Evolutionary conservation across 129 eudicot genomes (phyloP).

Genomic region (Saussurea involucrata): DNA sequence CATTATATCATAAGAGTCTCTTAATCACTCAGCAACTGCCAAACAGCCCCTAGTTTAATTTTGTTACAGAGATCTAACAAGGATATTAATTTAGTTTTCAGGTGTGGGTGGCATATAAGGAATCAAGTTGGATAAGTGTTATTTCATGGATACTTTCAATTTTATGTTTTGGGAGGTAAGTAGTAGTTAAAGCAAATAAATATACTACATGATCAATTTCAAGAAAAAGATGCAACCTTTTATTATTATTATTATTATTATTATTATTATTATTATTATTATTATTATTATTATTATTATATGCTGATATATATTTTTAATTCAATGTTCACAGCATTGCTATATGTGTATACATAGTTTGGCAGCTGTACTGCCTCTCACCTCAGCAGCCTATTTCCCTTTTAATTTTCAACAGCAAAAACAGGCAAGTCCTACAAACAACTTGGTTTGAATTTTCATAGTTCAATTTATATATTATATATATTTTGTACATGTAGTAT

Average conservation of each 20-base stretch:
- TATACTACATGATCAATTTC: background rate
- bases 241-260: background rate
- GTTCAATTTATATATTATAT: background rate
- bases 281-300: background rate
- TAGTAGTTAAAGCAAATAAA: background rate
- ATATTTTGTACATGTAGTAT: too few species aligned
- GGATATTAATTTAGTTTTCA: slow-evolving; percentile 23
- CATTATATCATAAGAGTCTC: too few species aligned
- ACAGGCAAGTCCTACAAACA: slow-evolving; percentile 47
- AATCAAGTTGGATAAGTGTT: slow-evolving; percentile 44
- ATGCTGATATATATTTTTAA: background rate
- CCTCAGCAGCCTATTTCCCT: slow-evolving; percentile 48
- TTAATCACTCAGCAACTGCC: too few species aligned
- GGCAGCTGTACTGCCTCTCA: slow-evolving; percentile 43
- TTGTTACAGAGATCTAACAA: background rate
- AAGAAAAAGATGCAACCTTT: background rate
- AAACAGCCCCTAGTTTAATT: too few species aligned
- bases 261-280: too few species aligned
- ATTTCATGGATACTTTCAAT: slow-evolving; percentile 48
- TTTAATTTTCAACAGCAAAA: slow-evolving; percentile 46
- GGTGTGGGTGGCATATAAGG: slow-evolving; percentile 75
- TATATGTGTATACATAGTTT: slow-evolving; percentile 47
- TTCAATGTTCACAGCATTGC: slow-evolving; percentile 34
- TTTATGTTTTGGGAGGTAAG: slow-evolving; percentile 51
- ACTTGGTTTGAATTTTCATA: background rate